Percentiles rank a stretch among this genome's conserved stretches.
These are phyloP conservation scores for Calocera viscosa DNA, from an alignment of 768 basidiomycete species.

Conservation along the genomic window DNA sequence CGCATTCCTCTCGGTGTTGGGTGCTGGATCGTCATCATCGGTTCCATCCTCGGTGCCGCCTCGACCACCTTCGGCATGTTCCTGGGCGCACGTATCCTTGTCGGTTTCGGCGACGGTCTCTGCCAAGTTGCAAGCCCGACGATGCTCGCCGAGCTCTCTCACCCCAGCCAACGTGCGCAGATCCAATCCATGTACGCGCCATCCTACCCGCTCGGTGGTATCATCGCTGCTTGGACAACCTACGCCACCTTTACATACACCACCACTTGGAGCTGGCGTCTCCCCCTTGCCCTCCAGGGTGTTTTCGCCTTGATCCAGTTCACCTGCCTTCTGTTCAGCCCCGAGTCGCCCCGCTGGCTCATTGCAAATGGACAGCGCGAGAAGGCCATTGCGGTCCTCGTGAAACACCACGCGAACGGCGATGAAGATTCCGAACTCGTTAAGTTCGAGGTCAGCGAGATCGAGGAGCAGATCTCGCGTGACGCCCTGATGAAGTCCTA, in stretches of 20 bases:
- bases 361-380: conserved; percentile 42
- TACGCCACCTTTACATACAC: conserved; percentile 32
- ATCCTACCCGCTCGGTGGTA: conserved; percentile 62
- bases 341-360: conserved; percentile 57
- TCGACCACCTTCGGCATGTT: conserved; percentile 39
- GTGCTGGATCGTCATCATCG: conserved; percentile 51
- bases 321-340: conserved; percentile 42
- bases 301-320: conserved; percentile 46
- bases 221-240: conserved; percentile 40
- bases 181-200: conserved; percentile 40
- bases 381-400: conserved; percentile 47
- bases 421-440: conserved; percentile 47
- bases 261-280: conserved; percentile 42
- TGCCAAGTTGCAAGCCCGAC: conserved; percentile 37
- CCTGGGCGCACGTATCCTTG: conserved; percentile 43
- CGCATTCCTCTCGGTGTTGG: conserved; percentile 48
- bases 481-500: conserved; percentile 44
- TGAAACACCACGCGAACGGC: conserved; percentile 60
- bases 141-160: conserved; percentile 51
- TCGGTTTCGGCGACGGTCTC: conserved; percentile 51
- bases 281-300: conserved; percentile 52
- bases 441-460: conserved; percentile 61
- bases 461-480: conserved; percentile 50
- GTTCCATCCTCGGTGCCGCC: conserved; percentile 45
- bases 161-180: conserved; percentile 43